phyloP scores from a whole-genome alignment of 2,329 filamentous ascomycete genomes.

The Lasiodiplodia gonubiensis region DNA sequence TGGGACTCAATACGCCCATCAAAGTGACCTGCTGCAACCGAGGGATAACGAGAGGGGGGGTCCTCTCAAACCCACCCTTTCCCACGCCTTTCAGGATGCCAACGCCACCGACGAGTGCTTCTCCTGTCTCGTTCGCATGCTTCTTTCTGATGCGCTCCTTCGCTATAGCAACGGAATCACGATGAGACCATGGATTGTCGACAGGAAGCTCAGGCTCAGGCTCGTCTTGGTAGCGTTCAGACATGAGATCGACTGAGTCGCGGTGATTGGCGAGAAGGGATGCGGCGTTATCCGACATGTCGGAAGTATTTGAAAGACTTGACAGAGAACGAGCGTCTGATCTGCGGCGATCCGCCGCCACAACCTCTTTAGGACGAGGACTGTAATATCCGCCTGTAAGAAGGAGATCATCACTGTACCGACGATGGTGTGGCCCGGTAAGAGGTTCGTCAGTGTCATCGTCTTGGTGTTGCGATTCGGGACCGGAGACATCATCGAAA shows the following conservation, averaged over 20 bases:
- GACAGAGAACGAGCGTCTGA: slow-evolving; percentile 11
- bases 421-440: background rate
- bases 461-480: background rate
- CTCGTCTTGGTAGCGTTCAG: background rate
- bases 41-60: slow-evolving; percentile 6
- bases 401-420: background rate
- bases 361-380: slow-evolving; percentile 12
- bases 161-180: slow-evolving; percentile 24
- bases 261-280: slow-evolving; percentile 7
- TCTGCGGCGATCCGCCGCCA: background rate
- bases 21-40: slow-evolving; percentile 23
- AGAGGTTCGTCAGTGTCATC: background rate
- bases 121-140: background rate
- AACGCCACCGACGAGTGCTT: background rate
- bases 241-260: slow-evolving; percentile 6
- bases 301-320: background rate
- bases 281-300: slow-evolving; percentile 9
- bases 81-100: slow-evolving; percentile 5
- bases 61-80: background rate
- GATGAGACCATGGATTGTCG: slow-evolving; percentile 6
- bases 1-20: slow-evolving; percentile 25
- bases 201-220: background rate
- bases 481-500: background rate
- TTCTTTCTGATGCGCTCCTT: slow-evolving; percentile 25
- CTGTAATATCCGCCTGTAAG: slow-evolving; percentile 13